These are phyloP conservation scores for Candida gorgasii DNA, from an alignment of 805 yeast genomes.

Conservation along the genomic window DNA sequence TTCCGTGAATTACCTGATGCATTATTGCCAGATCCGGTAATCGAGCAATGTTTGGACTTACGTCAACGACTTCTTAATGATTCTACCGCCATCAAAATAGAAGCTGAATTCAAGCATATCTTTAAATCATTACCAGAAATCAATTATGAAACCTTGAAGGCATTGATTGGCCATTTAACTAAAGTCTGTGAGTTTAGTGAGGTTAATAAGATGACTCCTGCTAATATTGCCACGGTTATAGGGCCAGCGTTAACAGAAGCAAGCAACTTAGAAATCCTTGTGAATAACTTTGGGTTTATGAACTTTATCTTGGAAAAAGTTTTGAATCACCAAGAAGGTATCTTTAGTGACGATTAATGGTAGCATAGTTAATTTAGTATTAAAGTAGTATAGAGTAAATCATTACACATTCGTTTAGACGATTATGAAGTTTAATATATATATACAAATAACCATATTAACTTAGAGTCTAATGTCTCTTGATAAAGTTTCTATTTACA, in stretches of 20 bases:
- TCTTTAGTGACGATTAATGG: conserved; percentile 27
- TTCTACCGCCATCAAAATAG: neutral
- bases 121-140: conserved; percentile 55
- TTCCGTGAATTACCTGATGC: conserved; percentile 88
- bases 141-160: conserved; percentile 67
- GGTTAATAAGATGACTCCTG: conserved; percentile 81
- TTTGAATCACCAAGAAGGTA: conserved; percentile 42
- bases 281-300: conserved; percentile 55
- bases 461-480: conserved; percentile 32
- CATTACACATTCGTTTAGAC: neutral
- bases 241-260: conserved; percentile 64
- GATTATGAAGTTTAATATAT: neutral
- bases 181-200: conserved; percentile 66
- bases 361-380: neutral
- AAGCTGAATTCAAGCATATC: conserved; percentile 26
- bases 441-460: neutral
- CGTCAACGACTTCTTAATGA: conserved; percentile 19
- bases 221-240: conserved; percentile 88
- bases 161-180: conserved; percentile 68
- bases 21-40: conserved; percentile 64
- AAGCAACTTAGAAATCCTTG: conserved; percentile 46
- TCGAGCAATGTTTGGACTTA: conserved; percentile 54
- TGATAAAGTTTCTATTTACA: conserved; percentile 35
- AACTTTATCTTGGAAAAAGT: conserved; percentile 53
- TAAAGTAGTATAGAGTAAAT: neutral